phyloP scores from a whole-genome alignment of 768 basidiomycete genomes.

The Hericium erinaceus region DNA sequence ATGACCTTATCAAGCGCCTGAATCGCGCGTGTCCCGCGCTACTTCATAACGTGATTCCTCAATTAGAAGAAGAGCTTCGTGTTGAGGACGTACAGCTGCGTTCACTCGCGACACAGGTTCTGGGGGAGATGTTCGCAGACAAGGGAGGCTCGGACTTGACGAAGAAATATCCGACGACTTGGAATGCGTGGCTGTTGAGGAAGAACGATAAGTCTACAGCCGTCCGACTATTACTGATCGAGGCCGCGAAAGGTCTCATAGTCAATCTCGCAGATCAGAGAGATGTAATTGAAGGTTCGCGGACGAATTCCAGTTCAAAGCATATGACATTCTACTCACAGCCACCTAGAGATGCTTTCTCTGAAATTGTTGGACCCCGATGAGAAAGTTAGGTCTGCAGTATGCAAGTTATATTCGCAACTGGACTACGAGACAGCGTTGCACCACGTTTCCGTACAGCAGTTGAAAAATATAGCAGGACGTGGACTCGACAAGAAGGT shows the following conservation, averaged over 20 bases:
- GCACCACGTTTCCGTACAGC: slow-evolving; percentile 63
- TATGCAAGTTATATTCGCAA: slow-evolving; percentile 71
- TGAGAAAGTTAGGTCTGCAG: slow-evolving; percentile 81
- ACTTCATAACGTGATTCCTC: slow-evolving; percentile 84
- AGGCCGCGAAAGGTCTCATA: slow-evolving; percentile 54
- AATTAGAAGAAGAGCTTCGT: slow-evolving; percentile 83
- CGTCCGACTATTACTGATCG: slow-evolving; percentile 76
- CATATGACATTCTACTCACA: neutral
- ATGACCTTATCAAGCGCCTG: slow-evolving; percentile 78
- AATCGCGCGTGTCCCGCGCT: slow-evolving; percentile 73
- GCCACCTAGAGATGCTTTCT: slow-evolving; percentile 40
- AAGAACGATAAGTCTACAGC: slow-evolving; percentile 63
- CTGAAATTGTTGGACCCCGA: slow-evolving; percentile 79
- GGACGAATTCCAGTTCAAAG: neutral
- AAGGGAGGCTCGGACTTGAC: slow-evolving; percentile 65
- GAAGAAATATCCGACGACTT: slow-evolving; percentile 73
- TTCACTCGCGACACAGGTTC: slow-evolving; percentile 70
- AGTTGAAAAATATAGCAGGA: slow-evolving; percentile 55
- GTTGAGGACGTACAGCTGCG: slow-evolving; percentile 67
- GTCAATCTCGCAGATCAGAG: slow-evolving; percentile 56
- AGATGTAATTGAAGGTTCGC: slow-evolving; percentile 63
- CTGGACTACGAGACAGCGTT: slow-evolving; percentile 87
- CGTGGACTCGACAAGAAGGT: slow-evolving; percentile 86
- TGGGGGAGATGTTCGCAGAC: slow-evolving; percentile 88
- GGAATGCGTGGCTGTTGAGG: slow-evolving; percentile 76